These are phyloP conservation scores for Lentinula boryana DNA, from an alignment of 768 basidiomycete species.

Conservation along the genomic window DNA sequence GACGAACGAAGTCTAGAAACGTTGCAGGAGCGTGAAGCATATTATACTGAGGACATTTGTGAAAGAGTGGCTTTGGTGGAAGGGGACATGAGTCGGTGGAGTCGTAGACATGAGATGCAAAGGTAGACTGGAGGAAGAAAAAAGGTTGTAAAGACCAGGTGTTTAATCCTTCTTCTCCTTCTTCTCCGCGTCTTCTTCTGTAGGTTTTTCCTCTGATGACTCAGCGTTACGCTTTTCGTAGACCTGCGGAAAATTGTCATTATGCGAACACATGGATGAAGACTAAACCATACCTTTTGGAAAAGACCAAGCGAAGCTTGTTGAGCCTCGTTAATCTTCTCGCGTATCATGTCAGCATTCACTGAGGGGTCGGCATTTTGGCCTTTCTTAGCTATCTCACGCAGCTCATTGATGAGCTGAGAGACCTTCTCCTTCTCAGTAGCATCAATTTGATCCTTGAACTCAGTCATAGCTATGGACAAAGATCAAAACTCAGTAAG, in stretches of 20 bases:
- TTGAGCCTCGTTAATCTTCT: constrained; percentile 91
- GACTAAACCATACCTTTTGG: constrained; percentile 59
- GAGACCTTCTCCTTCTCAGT: constrained; percentile 92
- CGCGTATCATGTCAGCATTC: constrained; percentile 82
- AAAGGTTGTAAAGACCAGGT: neutral
- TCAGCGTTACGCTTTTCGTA: constrained; percentile 90
- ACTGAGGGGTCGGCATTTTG: constrained; percentile 78
- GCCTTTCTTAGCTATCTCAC: constrained; percentile 85
- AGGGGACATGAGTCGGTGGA: neutral
- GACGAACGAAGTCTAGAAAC: neutral
- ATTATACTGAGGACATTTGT: neutral
- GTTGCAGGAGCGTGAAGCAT: constrained; percentile 1
- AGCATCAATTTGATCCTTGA: constrained; percentile 93
- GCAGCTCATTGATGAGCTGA: constrained; percentile 79
- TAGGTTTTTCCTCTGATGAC: constrained; percentile 29
- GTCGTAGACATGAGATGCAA: constrained; percentile 2
- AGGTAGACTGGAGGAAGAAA: constrained; percentile 5
- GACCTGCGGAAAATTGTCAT: constrained; percentile 23
- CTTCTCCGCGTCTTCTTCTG: constrained; percentile 23
- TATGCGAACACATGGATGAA: neutral
- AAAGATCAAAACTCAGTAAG: neutral
- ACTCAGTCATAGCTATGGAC: constrained; percentile 81
- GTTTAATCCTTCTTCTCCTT: constrained; percentile 85
- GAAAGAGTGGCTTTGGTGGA: neutral
- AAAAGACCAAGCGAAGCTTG: constrained; percentile 93